Conservation (phyloP, 176 grass and related monocot species). For the Juncus inflexus region DNA sequence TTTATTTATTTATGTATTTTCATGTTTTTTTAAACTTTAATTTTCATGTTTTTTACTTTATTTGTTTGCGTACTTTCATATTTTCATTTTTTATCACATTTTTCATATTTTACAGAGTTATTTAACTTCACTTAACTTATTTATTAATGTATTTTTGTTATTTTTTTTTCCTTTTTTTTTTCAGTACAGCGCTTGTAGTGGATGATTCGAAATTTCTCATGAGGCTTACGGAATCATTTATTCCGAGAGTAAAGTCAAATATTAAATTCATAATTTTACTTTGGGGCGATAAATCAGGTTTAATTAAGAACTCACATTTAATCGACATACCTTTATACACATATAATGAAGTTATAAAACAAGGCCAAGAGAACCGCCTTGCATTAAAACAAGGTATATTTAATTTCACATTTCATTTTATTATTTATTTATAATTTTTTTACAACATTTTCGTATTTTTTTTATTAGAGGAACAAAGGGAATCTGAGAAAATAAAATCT, state of each 20-base stretch:
- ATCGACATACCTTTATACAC: conserved; percentile 66
- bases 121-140: neutral
- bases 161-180: conserved; percentile 28
- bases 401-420: conserved; percentile 17
- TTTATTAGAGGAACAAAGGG: conserved; percentile 33
- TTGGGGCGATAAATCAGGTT: conserved; percentile 72
- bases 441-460: neutral
- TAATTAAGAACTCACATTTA: conserved; percentile 40
- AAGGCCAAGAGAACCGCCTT: conserved; percentile 49
- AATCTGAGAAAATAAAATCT: conserved; percentile 56
- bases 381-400: conserved; percentile 65
- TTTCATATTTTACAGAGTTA: no score
- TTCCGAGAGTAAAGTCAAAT: conserved; percentile 39
- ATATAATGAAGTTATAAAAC: conserved; percentile 64
- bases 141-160: conserved; percentile 26
- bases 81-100: no score
- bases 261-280: conserved; percentile 84
- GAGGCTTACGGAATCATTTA: conserved; percentile 80
- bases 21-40: neutral
- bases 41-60: neutral
- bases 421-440: conserved; percentile 1
- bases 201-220: conserved; percentile 86
- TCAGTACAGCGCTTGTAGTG: conserved; percentile 83
- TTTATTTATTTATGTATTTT: neutral
- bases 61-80: no score